These are phyloP conservation scores for Spencermartinsiella ligniputridi DNA, from an alignment of 1,139 yeast genomes.

Conservation along the genomic window DNA sequence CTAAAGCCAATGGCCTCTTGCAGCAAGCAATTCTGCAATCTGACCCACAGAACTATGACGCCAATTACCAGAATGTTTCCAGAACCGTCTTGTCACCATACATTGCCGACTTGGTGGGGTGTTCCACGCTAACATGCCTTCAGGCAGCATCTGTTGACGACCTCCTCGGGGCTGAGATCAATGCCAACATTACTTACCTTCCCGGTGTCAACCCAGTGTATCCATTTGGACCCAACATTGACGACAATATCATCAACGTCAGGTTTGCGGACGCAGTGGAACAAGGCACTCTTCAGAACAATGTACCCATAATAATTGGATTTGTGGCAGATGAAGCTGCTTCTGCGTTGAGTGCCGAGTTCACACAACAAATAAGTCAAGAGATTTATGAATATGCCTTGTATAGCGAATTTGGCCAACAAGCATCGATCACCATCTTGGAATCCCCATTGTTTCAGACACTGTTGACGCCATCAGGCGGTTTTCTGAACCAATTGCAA, in stretches of 20 bases:
- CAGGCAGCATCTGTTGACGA: slow-evolving; percentile 15
- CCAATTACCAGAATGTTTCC: slow-evolving; percentile 21
- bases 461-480: slow-evolving; percentile 9
- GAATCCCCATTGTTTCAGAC: slow-evolving; percentile 12
- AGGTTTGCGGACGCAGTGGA: slow-evolving; percentile 22
- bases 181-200: slow-evolving; percentile 6
- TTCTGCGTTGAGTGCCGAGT: slow-evolving; percentile 15
- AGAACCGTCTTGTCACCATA: slow-evolving; percentile 16
- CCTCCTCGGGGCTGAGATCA: slow-evolving; percentile 21
- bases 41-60: slow-evolving; percentile 29
- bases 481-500: slow-evolving; percentile 13
- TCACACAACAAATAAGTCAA: slow-evolving; percentile 10
- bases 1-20: slow-evolving; percentile 24
- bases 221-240: slow-evolving; percentile 31
- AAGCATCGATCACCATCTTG: slow-evolving; percentile 8
- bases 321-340: slow-evolving; percentile 27
- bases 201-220: slow-evolving; percentile 22
- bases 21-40: slow-evolving; percentile 30
- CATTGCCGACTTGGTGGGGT: slow-evolving; percentile 16
- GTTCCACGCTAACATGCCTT: slow-evolving; percentile 22
- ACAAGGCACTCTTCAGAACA: slow-evolving; percentile 20
- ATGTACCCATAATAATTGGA: slow-evolving; percentile 28
- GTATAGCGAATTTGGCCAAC: slow-evolving; percentile 12
- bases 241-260: slow-evolving; percentile 16
- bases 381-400: slow-evolving; percentile 13